Conservation (phyloP, 2,329 filamentous ascomycete genomes). For the Capronia epimyces region DNA sequence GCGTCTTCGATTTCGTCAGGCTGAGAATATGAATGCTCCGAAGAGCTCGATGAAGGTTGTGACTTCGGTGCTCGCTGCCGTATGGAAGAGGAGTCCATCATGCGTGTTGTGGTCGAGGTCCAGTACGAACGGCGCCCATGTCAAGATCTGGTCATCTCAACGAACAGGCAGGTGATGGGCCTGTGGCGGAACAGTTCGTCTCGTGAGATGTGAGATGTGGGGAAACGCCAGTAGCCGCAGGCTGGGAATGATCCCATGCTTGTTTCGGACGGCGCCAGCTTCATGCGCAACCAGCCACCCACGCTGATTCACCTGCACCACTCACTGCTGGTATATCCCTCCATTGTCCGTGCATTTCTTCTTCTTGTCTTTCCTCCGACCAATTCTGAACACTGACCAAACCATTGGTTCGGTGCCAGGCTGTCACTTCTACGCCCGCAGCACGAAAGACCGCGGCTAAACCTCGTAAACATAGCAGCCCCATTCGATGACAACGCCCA, state of each 20-base stretch:
- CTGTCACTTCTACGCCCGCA: too few species aligned
- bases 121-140: background rate
- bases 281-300: conserved; percentile 11
- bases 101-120: background rate
- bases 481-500: conserved; percentile 1
- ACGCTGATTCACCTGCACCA: background rate
- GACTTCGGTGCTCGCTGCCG: conserved; percentile 10
- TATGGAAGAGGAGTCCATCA: conserved; percentile 13
- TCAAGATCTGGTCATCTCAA: background rate
- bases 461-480: conserved; percentile 13
- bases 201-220: conserved; percentile 8
- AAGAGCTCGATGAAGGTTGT: conserved; percentile 1
- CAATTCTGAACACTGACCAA: background rate
- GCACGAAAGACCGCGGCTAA: conserved; percentile 3
- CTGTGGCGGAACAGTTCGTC: background rate
- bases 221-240: conserved; percentile 2
- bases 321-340: background rate
- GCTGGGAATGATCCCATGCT: conserved; percentile 10
- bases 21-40: background rate
- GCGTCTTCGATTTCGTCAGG: conserved; percentile 21
- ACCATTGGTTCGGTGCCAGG: too few species aligned
- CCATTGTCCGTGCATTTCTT: background rate
- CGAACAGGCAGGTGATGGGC: background rate
- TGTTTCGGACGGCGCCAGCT: background rate
- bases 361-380: background rate